phyloP scores from a whole-genome alignment of 2,329 filamentous ascomycete genomes.

The Penicillium frequentans region DNA sequence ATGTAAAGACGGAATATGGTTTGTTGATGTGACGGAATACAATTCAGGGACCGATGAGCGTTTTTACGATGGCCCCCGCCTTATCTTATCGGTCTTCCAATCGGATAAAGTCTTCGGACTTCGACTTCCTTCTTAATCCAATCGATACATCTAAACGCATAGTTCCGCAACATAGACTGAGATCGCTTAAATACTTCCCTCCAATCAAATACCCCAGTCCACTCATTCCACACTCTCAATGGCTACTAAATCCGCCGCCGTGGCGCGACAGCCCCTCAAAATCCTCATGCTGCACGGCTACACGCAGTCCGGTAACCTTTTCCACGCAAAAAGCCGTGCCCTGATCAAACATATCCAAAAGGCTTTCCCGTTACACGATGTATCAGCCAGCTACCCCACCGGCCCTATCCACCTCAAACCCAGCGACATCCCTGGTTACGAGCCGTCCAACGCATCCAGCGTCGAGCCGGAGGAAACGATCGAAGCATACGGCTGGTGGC shows the following conservation, averaged over 20 bases:
- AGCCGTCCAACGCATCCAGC: slow-evolving; percentile 37
- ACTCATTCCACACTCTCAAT: slow-evolving; percentile 9
- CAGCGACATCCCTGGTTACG: slow-evolving; percentile 69
- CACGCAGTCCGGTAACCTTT: slow-evolving; percentile 84
- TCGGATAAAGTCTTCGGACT: background rate
- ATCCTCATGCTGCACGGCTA: slow-evolving; percentile 83
- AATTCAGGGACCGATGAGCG: background rate
- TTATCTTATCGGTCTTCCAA: slow-evolving; percentile 11
- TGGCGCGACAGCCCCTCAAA: slow-evolving; percentile 47
- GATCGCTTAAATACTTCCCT: background rate
- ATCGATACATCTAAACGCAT: background rate
- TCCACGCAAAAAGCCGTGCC: slow-evolving; percentile 84
- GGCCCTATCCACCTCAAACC: slow-evolving; percentile 64
- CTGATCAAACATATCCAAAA: slow-evolving; percentile 79
- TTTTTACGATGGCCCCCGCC: background rate
- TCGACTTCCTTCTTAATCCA: background rate
- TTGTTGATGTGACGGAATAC: slow-evolving; percentile 18
- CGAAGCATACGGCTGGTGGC: slow-evolving; percentile 85
- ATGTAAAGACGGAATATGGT: background rate
- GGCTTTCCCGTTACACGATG: slow-evolving; percentile 62
- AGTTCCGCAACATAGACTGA: background rate
- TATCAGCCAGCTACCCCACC: slow-evolving; percentile 67
- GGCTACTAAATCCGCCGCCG: slow-evolving; percentile 14
- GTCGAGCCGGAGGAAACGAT: slow-evolving; percentile 51
- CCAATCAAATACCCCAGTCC: background rate